Evolutionary conservation across 2,329 filamentous ascomycete species (phyloP).

Genomic region (Drechslera avenae): DNA sequence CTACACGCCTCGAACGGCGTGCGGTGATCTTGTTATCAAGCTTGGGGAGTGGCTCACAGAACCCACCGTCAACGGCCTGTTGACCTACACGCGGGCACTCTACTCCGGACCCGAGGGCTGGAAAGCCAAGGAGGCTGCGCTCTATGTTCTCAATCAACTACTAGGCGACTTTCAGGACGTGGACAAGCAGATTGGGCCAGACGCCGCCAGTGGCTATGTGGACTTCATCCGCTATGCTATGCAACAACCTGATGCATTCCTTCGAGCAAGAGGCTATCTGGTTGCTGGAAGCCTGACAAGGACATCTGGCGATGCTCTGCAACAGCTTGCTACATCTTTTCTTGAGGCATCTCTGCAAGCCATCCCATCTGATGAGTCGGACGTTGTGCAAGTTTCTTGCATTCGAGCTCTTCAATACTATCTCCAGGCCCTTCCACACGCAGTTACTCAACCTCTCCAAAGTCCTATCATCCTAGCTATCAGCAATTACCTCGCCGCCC

Average conservation of each 20-base stretch:
- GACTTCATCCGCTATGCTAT: slow-evolving; percentile 81
- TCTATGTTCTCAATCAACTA: slow-evolving; percentile 85
- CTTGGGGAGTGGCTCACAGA: slow-evolving; percentile 85
- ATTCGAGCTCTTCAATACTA: slow-evolving; percentile 82
- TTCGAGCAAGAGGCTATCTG: slow-evolving; percentile 85
- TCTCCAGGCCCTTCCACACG: slow-evolving; percentile 59
- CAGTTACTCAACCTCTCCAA: slow-evolving; percentile 63
- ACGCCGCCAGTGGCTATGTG: slow-evolving; percentile 74
- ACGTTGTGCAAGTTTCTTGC: slow-evolving; percentile 90
- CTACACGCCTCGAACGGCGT: slow-evolving; percentile 92
- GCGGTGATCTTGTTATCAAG: slow-evolving; percentile 90
- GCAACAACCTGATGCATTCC: slow-evolving; percentile 71
- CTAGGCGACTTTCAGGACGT: slow-evolving; percentile 82
- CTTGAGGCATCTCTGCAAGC: slow-evolving; percentile 76
- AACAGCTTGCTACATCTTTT: slow-evolving; percentile 63
- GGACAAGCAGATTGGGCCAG: slow-evolving; percentile 69
- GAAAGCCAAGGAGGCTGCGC: slow-evolving; percentile 76
- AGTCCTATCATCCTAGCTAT: slow-evolving; percentile 64
- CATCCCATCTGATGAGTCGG: slow-evolving; percentile 75
- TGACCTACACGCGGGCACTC: slow-evolving; percentile 74
- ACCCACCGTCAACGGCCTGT: slow-evolving; percentile 76
- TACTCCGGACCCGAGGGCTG: slow-evolving; percentile 65
- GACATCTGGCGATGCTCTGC: slow-evolving; percentile 63
- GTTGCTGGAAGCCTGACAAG: slow-evolving; percentile 80
- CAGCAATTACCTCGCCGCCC: slow-evolving; percentile 74